Evolutionary conservation across 2,329 filamentous ascomycete species (phyloP).

Genomic region (Hypoxylon sp.): DNA sequence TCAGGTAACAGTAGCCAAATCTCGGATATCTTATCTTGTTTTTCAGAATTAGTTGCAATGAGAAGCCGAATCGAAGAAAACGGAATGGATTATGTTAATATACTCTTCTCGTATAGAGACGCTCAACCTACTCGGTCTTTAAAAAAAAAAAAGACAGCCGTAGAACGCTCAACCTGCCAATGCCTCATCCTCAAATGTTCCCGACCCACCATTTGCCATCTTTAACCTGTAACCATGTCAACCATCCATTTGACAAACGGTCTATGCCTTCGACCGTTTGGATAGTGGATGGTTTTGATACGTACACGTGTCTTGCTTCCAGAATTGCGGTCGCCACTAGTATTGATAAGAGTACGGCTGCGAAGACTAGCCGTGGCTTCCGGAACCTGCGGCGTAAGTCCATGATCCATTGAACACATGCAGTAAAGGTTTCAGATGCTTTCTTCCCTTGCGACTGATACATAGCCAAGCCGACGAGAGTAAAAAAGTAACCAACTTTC

Average conservation of each 20-base stretch:
- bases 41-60: background rate
- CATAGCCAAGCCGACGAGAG: constrained; percentile 60
- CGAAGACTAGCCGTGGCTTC: constrained; percentile 9
- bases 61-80: background rate
- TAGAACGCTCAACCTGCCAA: too few species aligned
- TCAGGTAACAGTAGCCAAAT: too few species aligned
- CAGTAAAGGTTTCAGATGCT: constrained; percentile 9
- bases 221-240: constrained; percentile 21
- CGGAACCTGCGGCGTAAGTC: constrained; percentile 1
- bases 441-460: constrained; percentile 53
- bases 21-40: background rate
- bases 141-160: too few species aligned
- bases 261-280: constrained; percentile 4
- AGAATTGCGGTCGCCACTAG: constrained; percentile 4
- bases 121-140: constrained; percentile 13
- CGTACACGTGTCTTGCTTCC: background rate
- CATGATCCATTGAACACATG: background rate
- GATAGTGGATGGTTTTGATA: background rate
- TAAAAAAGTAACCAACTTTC: constrained; percentile 79
- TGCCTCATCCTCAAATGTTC: too few species aligned
- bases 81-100: constrained; percentile 1
- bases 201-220: constrained; percentile 17
- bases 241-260: constrained; percentile 15
- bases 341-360: constrained; percentile 8
- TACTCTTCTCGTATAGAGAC: background rate